A percentile compares a stretch with the other conserved stretches of the same genome.
Conservation (phyloP, 768 basidiomycete genomes). For the Boletellus emodensis region DNA sequence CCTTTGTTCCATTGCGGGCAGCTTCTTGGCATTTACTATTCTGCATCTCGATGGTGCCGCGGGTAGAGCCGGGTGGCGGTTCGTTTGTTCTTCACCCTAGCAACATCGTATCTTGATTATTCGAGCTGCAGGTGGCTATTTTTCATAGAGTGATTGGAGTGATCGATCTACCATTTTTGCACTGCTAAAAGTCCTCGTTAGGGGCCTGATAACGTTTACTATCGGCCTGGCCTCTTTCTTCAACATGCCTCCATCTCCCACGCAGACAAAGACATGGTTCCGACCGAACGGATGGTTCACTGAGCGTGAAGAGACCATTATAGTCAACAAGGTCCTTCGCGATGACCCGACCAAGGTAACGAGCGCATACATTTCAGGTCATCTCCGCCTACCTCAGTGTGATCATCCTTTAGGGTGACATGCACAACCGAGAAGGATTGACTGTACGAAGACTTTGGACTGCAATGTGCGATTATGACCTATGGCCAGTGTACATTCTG, state of each 20-base stretch:
- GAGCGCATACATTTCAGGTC: not conserved
- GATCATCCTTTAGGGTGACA: slow-evolving; percentile 33
- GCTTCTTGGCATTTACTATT: slow-evolving; percentile 65
- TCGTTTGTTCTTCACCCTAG: slow-evolving; percentile 24
- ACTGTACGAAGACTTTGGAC: slow-evolving; percentile 47
- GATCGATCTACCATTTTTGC: not conserved
- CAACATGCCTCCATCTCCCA: slow-evolving; percentile 57
- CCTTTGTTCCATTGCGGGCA: slow-evolving; percentile 47
- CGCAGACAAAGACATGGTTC: slow-evolving; percentile 55
- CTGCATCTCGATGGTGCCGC: slow-evolving; percentile 26
- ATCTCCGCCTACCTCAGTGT: too few relatives aligned
- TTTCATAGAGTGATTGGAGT: slow-evolving; percentile 29
- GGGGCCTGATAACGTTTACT: slow-evolving; percentile 41
- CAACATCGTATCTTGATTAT: not conserved
- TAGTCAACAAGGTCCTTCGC: slow-evolving; percentile 56
- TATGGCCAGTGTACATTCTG: slow-evolving; percentile 66
- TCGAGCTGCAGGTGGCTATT: slow-evolving; percentile 33
- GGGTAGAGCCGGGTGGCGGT: slow-evolving; percentile 16
- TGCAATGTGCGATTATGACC: slow-evolving; percentile 56
- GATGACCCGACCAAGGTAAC: slow-evolving; percentile 58
- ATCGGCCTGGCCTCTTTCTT: slow-evolving; percentile 55
- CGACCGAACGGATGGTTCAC: slow-evolving; percentile 62
- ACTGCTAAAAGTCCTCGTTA: not conserved
- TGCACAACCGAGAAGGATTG: slow-evolving; percentile 68
- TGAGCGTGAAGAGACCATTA: slow-evolving; percentile 56